Conservation (phyloP, 139 green algal genomes). For the Chlamydomonas applanata region DNA sequence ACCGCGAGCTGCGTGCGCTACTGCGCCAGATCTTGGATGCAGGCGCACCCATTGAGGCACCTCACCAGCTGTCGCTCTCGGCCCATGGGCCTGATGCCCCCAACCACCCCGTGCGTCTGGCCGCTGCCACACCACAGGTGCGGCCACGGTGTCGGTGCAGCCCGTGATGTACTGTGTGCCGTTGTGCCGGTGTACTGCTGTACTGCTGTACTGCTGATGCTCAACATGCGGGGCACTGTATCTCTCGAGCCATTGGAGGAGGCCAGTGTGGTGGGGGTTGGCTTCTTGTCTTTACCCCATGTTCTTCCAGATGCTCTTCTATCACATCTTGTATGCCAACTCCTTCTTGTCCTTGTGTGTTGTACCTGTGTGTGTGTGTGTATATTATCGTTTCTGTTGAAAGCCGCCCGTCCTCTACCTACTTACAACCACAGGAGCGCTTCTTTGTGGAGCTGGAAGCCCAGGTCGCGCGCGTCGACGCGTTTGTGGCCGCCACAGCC, state of each 20-base stretch:
- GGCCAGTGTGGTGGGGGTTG: too few relatives aligned
- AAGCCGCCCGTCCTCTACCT: not conserved
- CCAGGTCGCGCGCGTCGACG: constrained; percentile 22
- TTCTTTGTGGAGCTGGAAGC: constrained; percentile 27
- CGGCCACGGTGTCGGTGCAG: not conserved
- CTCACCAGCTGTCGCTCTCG: constrained; percentile 11
- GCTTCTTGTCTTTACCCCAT: too few relatives aligned
- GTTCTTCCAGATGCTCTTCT: too few relatives aligned
- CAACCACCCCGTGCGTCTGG: not conserved
- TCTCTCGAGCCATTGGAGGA: too few relatives aligned
- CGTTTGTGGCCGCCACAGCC: constrained; percentile 6
- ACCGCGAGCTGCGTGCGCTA: not conserved
- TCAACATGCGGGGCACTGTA: too few relatives aligned
- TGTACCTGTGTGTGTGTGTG: too few relatives aligned
- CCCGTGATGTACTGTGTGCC: too few relatives aligned
- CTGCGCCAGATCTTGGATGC: constrained; percentile 14
- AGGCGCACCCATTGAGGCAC: constrained; percentile 15
- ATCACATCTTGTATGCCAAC: too few relatives aligned
- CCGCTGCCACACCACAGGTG: constrained; percentile 3
- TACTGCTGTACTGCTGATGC: too few relatives aligned
- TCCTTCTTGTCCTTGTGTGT: too few relatives aligned
- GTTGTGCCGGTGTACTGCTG: too few relatives aligned
- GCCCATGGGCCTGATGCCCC: not conserved
- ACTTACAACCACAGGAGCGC: constrained; percentile 12
- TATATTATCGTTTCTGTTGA: too few relatives aligned